Conservation (phyloP, 257 asterid genomes). For the Solanum rostratum region DNA sequence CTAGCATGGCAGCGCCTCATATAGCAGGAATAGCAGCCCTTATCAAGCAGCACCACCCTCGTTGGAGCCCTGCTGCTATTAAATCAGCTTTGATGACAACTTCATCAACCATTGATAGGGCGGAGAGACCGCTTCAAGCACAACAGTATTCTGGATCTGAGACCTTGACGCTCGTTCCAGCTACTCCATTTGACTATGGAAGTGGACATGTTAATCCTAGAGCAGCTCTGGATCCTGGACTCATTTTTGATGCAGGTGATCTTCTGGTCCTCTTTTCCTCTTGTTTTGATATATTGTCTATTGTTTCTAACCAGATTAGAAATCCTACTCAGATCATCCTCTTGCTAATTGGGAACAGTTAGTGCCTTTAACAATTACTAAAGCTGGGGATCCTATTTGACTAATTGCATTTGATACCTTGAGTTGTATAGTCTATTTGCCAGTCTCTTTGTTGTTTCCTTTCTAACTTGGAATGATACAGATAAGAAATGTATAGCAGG, state of each 20-base stretch:
- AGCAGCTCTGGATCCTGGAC: constrained; percentile 77
- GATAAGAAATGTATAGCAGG: not conserved
- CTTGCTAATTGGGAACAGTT: not conserved
- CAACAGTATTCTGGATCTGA: constrained; percentile 67
- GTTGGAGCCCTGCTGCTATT: constrained; percentile 82
- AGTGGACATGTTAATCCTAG: constrained; percentile 79
- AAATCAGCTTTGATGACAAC: constrained; percentile 79
- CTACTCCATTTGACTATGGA: constrained; percentile 75
- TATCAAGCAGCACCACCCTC: constrained; percentile 68
- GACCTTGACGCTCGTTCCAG: constrained; percentile 45
- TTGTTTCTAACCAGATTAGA: not conserved
- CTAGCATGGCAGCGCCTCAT: constrained; percentile 89
- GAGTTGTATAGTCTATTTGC: not conserved
- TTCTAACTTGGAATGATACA: not conserved
- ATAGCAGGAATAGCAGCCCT: constrained; percentile 84
- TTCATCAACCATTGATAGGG: constrained; percentile 53
- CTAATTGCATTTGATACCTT: not conserved
- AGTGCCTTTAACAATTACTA: not conserved
- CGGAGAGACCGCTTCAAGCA: constrained; percentile 69
- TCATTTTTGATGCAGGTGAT: constrained; percentile 60
- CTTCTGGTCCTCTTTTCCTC: not conserved
- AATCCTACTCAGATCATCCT: not conserved
- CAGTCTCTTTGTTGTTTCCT: not conserved
- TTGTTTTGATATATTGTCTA: not conserved
- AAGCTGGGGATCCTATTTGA: not conserved